Evolutionary conservation across 345 rosid genomes (phyloP), one percentile per base, ranked within the genome.

Genomic region (Pseudoturritis turrita): DNA sequence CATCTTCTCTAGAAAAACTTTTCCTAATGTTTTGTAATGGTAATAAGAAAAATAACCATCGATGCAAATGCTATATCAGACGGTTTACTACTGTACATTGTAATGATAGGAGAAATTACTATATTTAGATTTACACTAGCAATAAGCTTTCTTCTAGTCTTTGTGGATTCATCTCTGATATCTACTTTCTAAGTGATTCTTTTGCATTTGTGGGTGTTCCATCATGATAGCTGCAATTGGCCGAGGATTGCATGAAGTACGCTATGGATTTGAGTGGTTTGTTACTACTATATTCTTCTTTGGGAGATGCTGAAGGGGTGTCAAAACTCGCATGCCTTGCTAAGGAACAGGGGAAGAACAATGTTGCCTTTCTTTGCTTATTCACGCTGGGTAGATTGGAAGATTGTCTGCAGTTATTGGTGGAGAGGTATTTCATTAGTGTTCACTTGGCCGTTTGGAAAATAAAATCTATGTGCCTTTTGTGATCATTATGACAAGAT

Each of bases 191-290:
- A 17, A 71, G 25, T 52, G 44, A 17, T 29, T 71, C 15, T 60
- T 3, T 51, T 62, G 37, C 28, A 63, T 63, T 54, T 72, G n/a
- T 72, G 70, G 22, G 8, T 63, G 71, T 28, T 63, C 39, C 57
- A 72, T 72, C n/a, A 17, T 81, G 81, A 83, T 92, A 96, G 99
- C 78, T 96, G 81, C 91, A 82, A 80, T 86, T 96, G 98, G 99
- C 99, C 26, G 98, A 92, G 84, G 97, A 90, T 33, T 96, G 98
- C 81, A 88, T 96, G 99, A 85, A 82, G 77, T 77, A 77, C 56
- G 98, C 99, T 17, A 80, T 77, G 84, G 99, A 96, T 78, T 85
- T 96, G 86, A 96, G 99, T 80, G 99, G 99, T 73, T 81, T 96
- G 71, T 82, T 95, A 70, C 83, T 96, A 51, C 92, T 96, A 5